Conservation (phyloP, 1,284 basidiomycete genomes). For the Athelia sp. region DNA sequence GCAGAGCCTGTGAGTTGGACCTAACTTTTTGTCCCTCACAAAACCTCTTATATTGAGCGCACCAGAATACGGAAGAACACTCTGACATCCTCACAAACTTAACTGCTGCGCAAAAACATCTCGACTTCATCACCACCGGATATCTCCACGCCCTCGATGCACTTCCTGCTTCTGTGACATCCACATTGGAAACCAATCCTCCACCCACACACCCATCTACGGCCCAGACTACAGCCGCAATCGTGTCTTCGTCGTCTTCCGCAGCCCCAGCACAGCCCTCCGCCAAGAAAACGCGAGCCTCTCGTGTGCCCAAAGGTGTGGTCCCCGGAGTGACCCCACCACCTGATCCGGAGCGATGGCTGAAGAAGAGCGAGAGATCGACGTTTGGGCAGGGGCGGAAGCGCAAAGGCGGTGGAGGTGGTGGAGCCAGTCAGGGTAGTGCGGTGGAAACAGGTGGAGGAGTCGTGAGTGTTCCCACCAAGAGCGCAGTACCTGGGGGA, state of each 20-base stretch:
- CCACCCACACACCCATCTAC: slow-evolving; percentile 45
- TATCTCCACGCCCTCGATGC: slow-evolving; percentile 61
- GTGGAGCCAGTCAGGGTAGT: slow-evolving; percentile 61
- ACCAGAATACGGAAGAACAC: slow-evolving; percentile 79
- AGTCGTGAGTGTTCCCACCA: slow-evolving; percentile 22
- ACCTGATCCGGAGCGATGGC: slow-evolving; percentile 77
- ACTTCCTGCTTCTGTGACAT: slow-evolving; percentile 45
- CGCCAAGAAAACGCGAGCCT: slow-evolving; percentile 54
- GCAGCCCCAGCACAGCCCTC: slow-evolving; percentile 15
- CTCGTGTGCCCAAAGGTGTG: slow-evolving; percentile 67
- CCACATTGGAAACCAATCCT: slow-evolving; percentile 53
- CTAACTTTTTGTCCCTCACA: slow-evolving; percentile 4
- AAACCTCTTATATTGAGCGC: background rate
- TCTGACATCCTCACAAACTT: slow-evolving; percentile 83
- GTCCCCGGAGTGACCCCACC: slow-evolving; percentile 69
- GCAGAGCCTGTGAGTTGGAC: slow-evolving; percentile 57
- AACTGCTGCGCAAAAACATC: slow-evolving; percentile 70
- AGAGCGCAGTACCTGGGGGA: slow-evolving; percentile 24
- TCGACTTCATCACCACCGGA: slow-evolving; percentile 73
- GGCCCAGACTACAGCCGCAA: slow-evolving; percentile 18
- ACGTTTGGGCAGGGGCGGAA: slow-evolving; percentile 40
- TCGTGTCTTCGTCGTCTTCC: slow-evolving; percentile 19
- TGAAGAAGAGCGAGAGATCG: slow-evolving; percentile 75
- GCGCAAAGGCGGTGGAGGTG: slow-evolving; percentile 42
- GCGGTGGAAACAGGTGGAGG: slow-evolving; percentile 22